These are phyloP conservation scores for Westerdykella ornata DNA, from an alignment of 2,329 filamentous ascomycete species.

Conservation along the genomic window DNA sequence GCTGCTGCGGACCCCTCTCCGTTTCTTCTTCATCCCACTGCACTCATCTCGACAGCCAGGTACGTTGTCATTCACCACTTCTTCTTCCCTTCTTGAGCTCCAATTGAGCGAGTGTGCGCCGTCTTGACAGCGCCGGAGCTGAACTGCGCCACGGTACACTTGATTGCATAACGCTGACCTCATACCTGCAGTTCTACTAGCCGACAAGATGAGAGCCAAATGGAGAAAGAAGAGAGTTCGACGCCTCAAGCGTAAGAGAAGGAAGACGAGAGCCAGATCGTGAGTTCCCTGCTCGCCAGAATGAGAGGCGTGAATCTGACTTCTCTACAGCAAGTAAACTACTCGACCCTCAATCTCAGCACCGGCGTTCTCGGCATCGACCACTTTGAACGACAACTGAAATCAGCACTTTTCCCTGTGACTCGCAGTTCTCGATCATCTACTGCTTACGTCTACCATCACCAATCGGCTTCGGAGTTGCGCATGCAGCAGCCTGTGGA, in stretches of 20 bases:
- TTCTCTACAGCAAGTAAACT: conserved; percentile 42
- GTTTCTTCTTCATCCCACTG: conserved; percentile 36
- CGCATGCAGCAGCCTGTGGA: neutral
- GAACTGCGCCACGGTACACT: neutral
- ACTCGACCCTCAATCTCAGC: conserved; percentile 41
- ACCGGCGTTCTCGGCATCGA: conserved; percentile 20
- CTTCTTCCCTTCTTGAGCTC: neutral
- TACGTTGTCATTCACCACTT: conserved; percentile 22
- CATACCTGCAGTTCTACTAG: conserved; percentile 20
- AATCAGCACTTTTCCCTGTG: conserved; percentile 14
- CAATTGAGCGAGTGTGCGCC: conserved; percentile 16
- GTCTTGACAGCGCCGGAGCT: neutral
- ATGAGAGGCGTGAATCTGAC: conserved; percentile 7
- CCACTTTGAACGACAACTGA: conserved; percentile 5
- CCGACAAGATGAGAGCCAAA: conserved; percentile 78
- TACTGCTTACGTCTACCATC: conserved; percentile 13
- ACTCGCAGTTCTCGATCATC: conserved; percentile 17
- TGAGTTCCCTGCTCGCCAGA: conserved; percentile 48
- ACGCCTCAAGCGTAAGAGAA: conserved; percentile 99
- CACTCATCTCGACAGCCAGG: conserved; percentile 41
- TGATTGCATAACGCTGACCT: conserved; percentile 18
- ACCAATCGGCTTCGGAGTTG: conserved; percentile 4
- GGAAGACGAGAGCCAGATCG: conserved; percentile 98
- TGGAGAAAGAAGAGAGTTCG: conserved; percentile 99
- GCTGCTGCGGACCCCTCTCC: conserved; percentile 7